Evolutionary conservation across 2,329 filamentous ascomycete genomes (phyloP), one percentile per base, ranked within the genome.

Genomic region (Conoideocrella luteorostrata): DNA sequence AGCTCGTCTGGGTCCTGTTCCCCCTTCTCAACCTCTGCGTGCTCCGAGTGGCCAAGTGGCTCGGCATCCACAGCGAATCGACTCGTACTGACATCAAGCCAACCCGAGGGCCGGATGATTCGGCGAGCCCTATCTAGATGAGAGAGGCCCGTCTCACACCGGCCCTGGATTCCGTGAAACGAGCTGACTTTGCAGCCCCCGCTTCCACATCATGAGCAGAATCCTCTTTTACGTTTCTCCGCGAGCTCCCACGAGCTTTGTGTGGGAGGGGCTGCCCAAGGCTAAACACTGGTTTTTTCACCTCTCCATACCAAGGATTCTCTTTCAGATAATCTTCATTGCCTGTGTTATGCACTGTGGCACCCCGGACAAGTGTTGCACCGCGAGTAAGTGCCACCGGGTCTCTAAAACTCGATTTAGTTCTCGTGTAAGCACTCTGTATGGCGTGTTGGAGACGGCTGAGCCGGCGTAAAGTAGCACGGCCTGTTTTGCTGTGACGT

Each of bases 211-310:
- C 15, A 7, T 13, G 11, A 34, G 11, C 22, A 20, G 34, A 9
- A 46, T 2, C 23, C 39, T 2, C 39, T 42, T 1, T 48, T 51
- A 2, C 42, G 21, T 11, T 34, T 20, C 6, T 42, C 44, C 9
- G 41, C 33, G 5, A 42, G 41, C 5, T 47, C 44, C 0, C 36
- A 2, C 51, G 45, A 6, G 52, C 49, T 2, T 40, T 45, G 5
- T 53, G 51, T 6, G 51, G 51, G 4, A 53, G 30, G 9, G 51
- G 51, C 2, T 49, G 49, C 10, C 48, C 51, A 5, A 53, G 47
- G 21, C 51, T 53, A 13, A 53, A 53, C 2, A 53, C 47, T 0
- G 50, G 50, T 3, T 53, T 53, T 15, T 48, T 45, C 3, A 34
- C 29, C 23, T 51, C 42, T 2, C 45, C 45, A n/a, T 51, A 52